Evolutionary conservation across 1,284 basidiomycete species (phyloP), one percentile per base, ranked within the genome.

Genomic region (Melampsora medusae): DNA sequence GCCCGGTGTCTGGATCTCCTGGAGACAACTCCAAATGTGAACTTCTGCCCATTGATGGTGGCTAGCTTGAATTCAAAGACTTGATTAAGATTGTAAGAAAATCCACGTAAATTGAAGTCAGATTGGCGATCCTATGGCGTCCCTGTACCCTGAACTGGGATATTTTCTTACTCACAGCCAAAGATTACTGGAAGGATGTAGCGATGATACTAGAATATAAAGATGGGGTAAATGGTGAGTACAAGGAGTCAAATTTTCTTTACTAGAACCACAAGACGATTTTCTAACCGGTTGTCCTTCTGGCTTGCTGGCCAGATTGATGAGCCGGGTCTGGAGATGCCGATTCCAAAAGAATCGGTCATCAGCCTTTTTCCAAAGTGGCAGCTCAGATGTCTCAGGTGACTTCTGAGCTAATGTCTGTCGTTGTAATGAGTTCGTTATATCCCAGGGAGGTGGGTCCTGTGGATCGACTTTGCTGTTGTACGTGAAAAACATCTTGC

Each of bases 1-100:
- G 95, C 92, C 70, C 96, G 90, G 85, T 91, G 91, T 48, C 97
- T 90, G 33, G 93, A 96, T 74, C 96, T 90, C 53, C 97, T 90
- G 79, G 93, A 93, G 79, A 99, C 91, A 79, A 99, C 89, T 79
- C 89, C 90, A 80, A 98, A 87, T 59, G 92, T 89, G 81, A 99
- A 87, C 78, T 90, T 88, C 77, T 89, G 89, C 31, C 90, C 89
- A 81, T 93, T 91, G 80, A 98, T 86, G 77, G 88, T 87, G 25
- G 90, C 86, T 3, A 89, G 87, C 60, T 93, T 91, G 73, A 95
- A 86, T 82, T 97, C 93, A 82, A 97, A 91, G 64, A 94, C 93
- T 96, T 80, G 35, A 35, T 35, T 35, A 35, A 4, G 35, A 35
- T 35, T 28, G 35, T 78, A 4, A 35, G n/a, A n/a, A n/a, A n/a